Evolutionary conservation across 768 basidiomycete species (phyloP).

Genomic region (Lactifluus volemus): DNA sequence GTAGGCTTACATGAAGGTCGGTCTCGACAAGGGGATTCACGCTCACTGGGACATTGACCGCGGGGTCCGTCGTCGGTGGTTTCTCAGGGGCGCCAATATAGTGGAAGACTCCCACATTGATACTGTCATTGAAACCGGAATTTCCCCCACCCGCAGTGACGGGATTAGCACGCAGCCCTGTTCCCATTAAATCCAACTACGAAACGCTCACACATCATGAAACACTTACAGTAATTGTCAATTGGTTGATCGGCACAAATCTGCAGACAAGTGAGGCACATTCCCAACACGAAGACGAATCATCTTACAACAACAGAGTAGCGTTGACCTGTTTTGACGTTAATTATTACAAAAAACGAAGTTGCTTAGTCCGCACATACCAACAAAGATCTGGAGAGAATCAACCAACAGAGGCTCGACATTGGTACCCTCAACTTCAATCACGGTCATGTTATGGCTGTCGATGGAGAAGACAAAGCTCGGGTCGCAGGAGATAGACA

Average conservation of each 20-base stretch:
- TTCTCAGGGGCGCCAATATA: slow-evolving; percentile 27
- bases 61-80: slow-evolving; percentile 26
- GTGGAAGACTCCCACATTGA: slow-evolving; percentile 34
- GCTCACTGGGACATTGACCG: background rate
- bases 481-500: slow-evolving; percentile 25
- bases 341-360: background rate
- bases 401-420: slow-evolving; percentile 30
- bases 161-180: slow-evolving; percentile 22
- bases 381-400: slow-evolving; percentile 34
- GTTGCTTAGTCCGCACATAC: slow-evolving; percentile 19
- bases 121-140: slow-evolving; percentile 19
- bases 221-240: slow-evolving; percentile 35
- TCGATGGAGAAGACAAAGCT: slow-evolving; percentile 33
- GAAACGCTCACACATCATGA: background rate
- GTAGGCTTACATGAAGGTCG: slow-evolving; percentile 16
- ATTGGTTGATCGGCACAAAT: slow-evolving; percentile 34
- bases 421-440: slow-evolving; percentile 34
- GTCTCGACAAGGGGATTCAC: slow-evolving; percentile 16
- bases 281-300: background rate
- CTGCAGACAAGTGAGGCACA: background rate
- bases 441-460: slow-evolving; percentile 32
- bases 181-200: background rate
- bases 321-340: slow-evolving; percentile 16
- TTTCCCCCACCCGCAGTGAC: slow-evolving; percentile 21
- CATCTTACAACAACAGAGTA: slow-evolving; percentile 24